phyloP scores from a whole-genome alignment of 2,329 filamentous ascomycete species.

The Colletotrichum shisoi region DNA sequence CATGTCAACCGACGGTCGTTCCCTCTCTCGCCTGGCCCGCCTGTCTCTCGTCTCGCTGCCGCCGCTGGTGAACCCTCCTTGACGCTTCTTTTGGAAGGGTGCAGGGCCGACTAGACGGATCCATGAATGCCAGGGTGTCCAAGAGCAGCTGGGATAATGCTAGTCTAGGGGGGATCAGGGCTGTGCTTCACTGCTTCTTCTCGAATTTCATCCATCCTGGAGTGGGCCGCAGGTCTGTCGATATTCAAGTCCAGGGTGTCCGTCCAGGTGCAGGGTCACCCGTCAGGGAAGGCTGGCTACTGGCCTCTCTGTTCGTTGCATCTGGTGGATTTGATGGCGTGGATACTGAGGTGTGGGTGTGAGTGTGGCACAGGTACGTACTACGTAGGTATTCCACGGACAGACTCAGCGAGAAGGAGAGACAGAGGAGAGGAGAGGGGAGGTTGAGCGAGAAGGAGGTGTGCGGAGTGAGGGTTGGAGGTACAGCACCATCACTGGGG shows the following conservation, averaged over 20 bases:
- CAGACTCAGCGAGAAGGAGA: not conserved
- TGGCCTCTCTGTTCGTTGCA: constrained; percentile 31
- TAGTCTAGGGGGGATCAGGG: constrained; percentile 30
- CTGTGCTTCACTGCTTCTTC: constrained; percentile 5
- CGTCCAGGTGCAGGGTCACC: constrained; percentile 33
- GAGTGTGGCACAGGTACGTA: constrained; percentile 17
- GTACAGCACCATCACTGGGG: not conserved
- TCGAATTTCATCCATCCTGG: not conserved
- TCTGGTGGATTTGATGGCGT: constrained; percentile 26
- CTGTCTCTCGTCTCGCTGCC: constrained; percentile 21
- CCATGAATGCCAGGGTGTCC: constrained; percentile 9
- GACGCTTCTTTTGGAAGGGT: constrained; percentile 20
- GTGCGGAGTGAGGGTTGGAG: constrained; percentile 25
- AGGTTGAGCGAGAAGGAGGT: constrained; percentile 9
- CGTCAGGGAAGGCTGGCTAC: constrained; percentile 35
- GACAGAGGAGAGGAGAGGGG: constrained; percentile 2
- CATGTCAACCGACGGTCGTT: constrained; percentile 1
- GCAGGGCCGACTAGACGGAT: constrained; percentile 19
- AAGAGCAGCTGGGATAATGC: constrained; percentile 27
- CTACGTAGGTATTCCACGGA: constrained; percentile 8
- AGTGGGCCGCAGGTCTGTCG: constrained; percentile 12
- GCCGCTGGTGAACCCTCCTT: constrained; percentile 30
- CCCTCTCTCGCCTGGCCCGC: not conserved
- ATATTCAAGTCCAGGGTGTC: constrained; percentile 16
- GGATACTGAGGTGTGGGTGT: constrained; percentile 8